Evolutionary conservation across 352 stramenopile species (phyloP), one percentile per base, ranked within the genome.

Genomic region (Phytopythium litorale): DNA sequence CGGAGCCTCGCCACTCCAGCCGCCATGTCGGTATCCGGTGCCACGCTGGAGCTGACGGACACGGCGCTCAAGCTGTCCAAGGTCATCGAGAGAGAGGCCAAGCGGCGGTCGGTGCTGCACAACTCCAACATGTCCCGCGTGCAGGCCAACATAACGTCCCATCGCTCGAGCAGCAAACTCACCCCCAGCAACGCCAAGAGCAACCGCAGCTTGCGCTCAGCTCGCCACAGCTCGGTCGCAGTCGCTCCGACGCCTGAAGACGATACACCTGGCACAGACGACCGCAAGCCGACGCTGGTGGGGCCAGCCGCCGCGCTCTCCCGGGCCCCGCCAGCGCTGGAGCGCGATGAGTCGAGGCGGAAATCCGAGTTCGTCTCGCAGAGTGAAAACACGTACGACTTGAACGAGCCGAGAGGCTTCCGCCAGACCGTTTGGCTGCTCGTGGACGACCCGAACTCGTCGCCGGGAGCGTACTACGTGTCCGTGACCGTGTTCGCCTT

Each of bases 381-480:
- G 7, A 12, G 30, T 21, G 43, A 65, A 9, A n/a, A 32, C 55
- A 48, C 42, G 21, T 52, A 8, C 23, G 56, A 67, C 12, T 1
- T 18, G 25, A 62, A 64, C 5, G 62, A 71, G 16, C 51, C 51
- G 30, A 13, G 35, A 21, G 28, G 62, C 6, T 67, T 52, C 21
- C 71, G 66, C 15, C 55, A 73, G 0, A 65, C 63, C 37, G 13
- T 76, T 0, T 92, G 81, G 79, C 19, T 71, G 16, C 78, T 91
- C 45, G 75, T 92, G 28, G 79, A 92, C 61, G 83, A 92, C 45
- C 83, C 83, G 1, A 78, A 92, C 52, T 92, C 83, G 25, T 89
- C 77, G 1, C 54, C 25, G 3, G 33, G 35, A 6, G 81, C 81
- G n/a, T 87, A 88, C 56, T 89, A 86, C 54, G 74, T 88, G 40